Conservation (phyloP, 148 eudicot species). For the Chenopodium suecicum region DNA sequence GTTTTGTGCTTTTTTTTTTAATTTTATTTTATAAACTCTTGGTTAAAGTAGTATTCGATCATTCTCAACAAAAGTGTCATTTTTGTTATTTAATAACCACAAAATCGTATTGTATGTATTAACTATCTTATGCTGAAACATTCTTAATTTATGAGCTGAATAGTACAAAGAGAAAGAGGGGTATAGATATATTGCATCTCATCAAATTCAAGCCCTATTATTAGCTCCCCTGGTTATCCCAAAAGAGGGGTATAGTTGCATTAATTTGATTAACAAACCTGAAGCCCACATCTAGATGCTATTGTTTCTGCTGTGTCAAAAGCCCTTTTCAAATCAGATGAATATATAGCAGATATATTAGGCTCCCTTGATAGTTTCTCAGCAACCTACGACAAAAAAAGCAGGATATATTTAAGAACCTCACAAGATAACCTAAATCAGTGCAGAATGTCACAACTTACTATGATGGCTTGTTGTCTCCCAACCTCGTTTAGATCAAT, state of each 20-base stretch:
- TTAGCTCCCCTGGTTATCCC: not conserved
- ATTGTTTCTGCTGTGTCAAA: conserved; percentile 70
- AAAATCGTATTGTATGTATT: too few relatives aligned
- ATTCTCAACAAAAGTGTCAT: too few relatives aligned
- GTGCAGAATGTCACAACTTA: conserved; percentile 33
- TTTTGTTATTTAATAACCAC: too few relatives aligned
- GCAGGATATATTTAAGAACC: not conserved
- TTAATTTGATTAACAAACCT: conserved; percentile 39
- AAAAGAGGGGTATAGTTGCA: too few relatives aligned
- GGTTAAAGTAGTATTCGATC: too few relatives aligned
- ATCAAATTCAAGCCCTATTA: not conserved
- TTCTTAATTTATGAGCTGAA: too few relatives aligned
- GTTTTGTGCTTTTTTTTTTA: too few relatives aligned
- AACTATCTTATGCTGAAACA: too few relatives aligned
- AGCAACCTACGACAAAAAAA: conserved; percentile 48
- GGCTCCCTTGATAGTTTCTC: conserved; percentile 60
- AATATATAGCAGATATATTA: conserved; percentile 60
- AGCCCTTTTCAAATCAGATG: conserved; percentile 88
- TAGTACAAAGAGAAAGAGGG: too few relatives aligned
- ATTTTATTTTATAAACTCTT: too few relatives aligned
- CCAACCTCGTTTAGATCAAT: conserved; percentile 74
- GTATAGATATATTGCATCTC: not conserved
- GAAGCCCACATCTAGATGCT: conserved; percentile 59
- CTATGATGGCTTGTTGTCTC: conserved; percentile 71
- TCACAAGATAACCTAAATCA: not conserved